phyloP scores from a whole-genome alignment of 345 rosid genomes.

The Corymbia maculata region DNA sequence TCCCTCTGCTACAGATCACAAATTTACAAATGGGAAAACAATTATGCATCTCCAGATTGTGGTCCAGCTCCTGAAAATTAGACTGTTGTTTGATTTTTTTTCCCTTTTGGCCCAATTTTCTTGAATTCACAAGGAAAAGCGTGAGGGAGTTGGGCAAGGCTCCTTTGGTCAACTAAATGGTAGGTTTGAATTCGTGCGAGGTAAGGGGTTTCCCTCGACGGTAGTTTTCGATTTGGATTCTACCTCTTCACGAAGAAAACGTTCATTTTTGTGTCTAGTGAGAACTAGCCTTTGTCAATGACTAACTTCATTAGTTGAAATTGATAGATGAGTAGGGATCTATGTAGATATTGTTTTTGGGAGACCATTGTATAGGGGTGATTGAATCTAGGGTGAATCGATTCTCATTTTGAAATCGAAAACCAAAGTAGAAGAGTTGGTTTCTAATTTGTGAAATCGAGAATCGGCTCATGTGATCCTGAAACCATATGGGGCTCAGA shows the following conservation, averaged over 20 bases:
- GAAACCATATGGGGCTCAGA: no score
- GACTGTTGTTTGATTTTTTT: background rate
- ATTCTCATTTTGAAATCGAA: no score
- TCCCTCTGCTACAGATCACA: background rate
- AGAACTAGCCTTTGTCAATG: background rate
- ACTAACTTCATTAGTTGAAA: background rate
- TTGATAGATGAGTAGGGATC: background rate
- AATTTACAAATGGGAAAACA: background rate
- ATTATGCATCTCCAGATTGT: background rate
- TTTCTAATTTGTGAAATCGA: background rate
- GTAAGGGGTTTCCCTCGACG: background rate
- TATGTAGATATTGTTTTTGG: background rate
- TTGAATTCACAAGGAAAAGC: background rate
- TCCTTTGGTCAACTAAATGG: background rate
- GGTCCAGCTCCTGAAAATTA: background rate
- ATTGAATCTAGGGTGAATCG: no score
- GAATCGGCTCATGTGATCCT: background rate
- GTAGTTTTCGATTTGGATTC: background rate
- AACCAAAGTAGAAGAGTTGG: background rate
- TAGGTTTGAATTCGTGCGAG: background rate
- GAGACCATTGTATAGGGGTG: no score
- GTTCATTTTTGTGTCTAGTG: background rate
- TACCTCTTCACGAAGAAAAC: background rate
- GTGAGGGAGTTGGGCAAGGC: background rate
- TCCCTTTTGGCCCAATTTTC: background rate